A percentile compares a stretch with the other conserved stretches of the same genome.
Evolutionary conservation across 345 rosid genomes (phyloP).

Genomic region (Aethionema arabicum): DNA sequence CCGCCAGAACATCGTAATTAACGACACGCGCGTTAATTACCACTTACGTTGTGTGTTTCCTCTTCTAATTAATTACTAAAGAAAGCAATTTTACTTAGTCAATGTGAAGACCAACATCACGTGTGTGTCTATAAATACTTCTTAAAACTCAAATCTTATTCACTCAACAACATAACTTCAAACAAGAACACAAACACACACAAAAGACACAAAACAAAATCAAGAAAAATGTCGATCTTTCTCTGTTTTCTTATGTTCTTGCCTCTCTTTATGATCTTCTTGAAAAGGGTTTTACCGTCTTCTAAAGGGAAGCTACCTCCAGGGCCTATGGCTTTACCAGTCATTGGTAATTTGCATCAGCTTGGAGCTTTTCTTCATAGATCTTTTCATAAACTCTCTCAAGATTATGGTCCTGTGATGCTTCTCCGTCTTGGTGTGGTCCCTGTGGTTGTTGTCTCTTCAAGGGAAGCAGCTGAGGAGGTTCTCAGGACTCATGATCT

Average conservation of each 20-base stretch:
- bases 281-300: neutral
- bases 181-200: neutral
- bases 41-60: neutral
- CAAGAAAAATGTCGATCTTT: slow-evolving; percentile 6
- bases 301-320: slow-evolving; percentile 22
- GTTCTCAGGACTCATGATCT: slow-evolving; percentile 41
- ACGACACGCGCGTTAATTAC: slow-evolving; percentile 18
- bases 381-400: slow-evolving; percentile 37
- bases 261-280: neutral
- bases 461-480: slow-evolving; percentile 40
- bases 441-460: slow-evolving; percentile 42
- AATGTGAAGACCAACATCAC: slow-evolving; percentile 14
- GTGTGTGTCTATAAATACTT: slow-evolving; percentile 6
- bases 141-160: slow-evolving; percentile 4
- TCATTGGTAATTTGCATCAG: slow-evolving; percentile 39
- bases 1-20: slow-evolving; percentile 15
- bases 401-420: slow-evolving; percentile 47
- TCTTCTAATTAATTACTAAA: neutral
- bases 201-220: neutral
- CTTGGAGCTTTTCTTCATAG: slow-evolving; percentile 38
- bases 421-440: slow-evolving; percentile 36
- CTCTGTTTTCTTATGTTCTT: neutral
- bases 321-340: slow-evolving; percentile 35
- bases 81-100: slow-evolving; percentile 12
- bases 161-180: slow-evolving; percentile 11